These are phyloP conservation scores for Colletotrichum sp. DNA, from an alignment of 2,329 filamentous ascomycete species.

Conservation along the genomic window DNA sequence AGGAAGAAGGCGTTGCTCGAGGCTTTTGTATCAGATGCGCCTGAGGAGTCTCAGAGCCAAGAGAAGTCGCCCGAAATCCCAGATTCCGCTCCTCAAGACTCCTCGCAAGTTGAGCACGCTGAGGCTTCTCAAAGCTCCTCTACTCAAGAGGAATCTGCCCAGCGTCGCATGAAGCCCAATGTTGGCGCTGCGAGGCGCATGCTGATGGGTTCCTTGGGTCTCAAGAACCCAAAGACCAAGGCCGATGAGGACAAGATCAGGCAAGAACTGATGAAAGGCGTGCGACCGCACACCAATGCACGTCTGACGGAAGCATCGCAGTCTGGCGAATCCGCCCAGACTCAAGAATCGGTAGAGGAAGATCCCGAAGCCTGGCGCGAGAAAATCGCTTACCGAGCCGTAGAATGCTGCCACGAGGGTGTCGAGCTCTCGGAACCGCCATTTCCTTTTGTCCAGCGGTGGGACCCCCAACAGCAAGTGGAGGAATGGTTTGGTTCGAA, in stretches of 20 bases:
- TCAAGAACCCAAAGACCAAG: constrained; percentile 71
- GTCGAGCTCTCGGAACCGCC: constrained; percentile 77
- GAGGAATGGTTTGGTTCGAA: constrained; percentile 35
- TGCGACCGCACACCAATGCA: constrained; percentile 37
- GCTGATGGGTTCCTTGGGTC: constrained; percentile 74
- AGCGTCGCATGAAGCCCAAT: constrained; percentile 41
- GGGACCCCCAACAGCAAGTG: constrained; percentile 77
- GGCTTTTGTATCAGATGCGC: constrained; percentile 24
- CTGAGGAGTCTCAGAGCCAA: not conserved
- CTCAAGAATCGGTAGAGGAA: constrained; percentile 34
- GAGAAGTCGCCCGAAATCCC: not conserved
- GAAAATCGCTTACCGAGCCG: constrained; percentile 76
- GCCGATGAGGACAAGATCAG: constrained; percentile 70
- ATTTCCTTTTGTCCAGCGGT: constrained; percentile 88
- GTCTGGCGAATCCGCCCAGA: not conserved
- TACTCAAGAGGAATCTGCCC: constrained; percentile 10
- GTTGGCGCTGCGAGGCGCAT: constrained; percentile 70
- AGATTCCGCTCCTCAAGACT: not conserved
- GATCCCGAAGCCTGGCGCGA: constrained; percentile 73
- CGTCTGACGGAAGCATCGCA: constrained; percentile 22
- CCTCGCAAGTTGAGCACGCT: not conserved
- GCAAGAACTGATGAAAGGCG: constrained; percentile 62
- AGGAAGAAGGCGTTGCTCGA: constrained; percentile 47
- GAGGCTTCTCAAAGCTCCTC: not conserved
- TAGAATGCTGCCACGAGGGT: constrained; percentile 81